A percentile compares a stretch with the other conserved stretches of the same genome.
phyloP scores from a whole-genome alignment of 108 stramenopile genomes.

The Stephanodiscus minutulus region DNA sequence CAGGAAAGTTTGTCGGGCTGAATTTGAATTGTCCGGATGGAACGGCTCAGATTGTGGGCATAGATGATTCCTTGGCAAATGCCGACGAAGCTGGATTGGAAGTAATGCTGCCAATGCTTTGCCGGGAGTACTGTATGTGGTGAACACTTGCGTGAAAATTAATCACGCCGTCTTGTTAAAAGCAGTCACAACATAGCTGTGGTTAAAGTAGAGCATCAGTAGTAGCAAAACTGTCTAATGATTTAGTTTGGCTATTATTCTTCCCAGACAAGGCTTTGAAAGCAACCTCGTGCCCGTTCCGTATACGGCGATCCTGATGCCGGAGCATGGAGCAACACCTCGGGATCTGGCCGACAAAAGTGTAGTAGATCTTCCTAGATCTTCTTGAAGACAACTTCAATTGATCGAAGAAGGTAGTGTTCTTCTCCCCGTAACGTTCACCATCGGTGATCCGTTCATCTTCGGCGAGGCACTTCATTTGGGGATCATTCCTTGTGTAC shows the following conservation, averaged over 20 bases:
- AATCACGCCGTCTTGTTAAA: background rate
- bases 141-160: constrained; percentile 11
- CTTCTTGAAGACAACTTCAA: constrained; percentile 4
- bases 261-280: background rate
- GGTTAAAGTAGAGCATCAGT: background rate
- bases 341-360: constrained; percentile 8
- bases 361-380: constrained; percentile 5
- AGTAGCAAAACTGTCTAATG: background rate
- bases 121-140: constrained; percentile 43
- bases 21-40: constrained; percentile 74
- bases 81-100: constrained; percentile 34
- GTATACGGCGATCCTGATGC: constrained; percentile 3
- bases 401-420: constrained; percentile 5
- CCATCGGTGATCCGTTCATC: background rate
- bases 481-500: constrained; percentile 2
- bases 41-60: constrained; percentile 37
- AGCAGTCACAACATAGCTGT: background rate
- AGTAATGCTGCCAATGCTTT: constrained; percentile 41
- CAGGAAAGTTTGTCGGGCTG: constrained; percentile 57
- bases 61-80: constrained; percentile 33
- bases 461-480: background rate
- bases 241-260: background rate
- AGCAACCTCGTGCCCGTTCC: background rate
- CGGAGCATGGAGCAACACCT: constrained; percentile 6
- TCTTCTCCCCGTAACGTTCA: background rate